phyloP scores from a whole-genome alignment of 2,329 filamentous ascomycete species.

The Pyrenophora teres region DNA sequence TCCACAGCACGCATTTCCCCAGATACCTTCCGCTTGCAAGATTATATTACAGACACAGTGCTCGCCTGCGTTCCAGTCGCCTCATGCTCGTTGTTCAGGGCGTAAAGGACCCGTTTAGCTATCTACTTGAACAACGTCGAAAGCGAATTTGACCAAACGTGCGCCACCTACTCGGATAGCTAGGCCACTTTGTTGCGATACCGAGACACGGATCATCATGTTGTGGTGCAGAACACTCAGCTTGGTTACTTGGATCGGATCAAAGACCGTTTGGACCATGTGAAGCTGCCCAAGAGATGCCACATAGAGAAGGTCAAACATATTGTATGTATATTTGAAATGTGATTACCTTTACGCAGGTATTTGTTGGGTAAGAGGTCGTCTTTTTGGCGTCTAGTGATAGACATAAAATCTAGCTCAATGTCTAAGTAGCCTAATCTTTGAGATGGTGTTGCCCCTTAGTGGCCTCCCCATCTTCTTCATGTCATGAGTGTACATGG shows the following conservation, averaged over 20 bases:
- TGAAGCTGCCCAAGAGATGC: neutral
- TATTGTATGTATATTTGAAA: too few species aligned
- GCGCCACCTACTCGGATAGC: constrained; percentile 14
- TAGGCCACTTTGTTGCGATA: constrained; percentile 20
- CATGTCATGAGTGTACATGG: constrained; percentile 17
- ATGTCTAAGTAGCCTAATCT: too few species aligned
- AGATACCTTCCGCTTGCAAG: constrained; percentile 10
- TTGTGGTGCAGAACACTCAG: neutral
- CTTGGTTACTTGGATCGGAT: neutral
- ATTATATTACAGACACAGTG: constrained; percentile 23
- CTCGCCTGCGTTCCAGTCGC: constrained; percentile 20
- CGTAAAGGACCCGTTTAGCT: constrained; percentile 13
- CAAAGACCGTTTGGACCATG: neutral
- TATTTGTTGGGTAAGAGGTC: too few species aligned
- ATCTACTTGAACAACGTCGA: constrained; percentile 27
- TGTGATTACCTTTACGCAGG: too few species aligned
- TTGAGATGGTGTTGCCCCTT: too few species aligned
- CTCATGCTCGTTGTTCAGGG: constrained; percentile 29
- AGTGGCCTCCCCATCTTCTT: too few species aligned
- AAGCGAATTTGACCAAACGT: constrained; percentile 28
- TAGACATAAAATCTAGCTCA: too few species aligned
- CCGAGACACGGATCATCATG: constrained; percentile 23
- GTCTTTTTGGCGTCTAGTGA: too few species aligned
- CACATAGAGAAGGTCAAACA: neutral
- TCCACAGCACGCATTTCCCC: constrained; percentile 10